Conservation (phyloP, 495 filamentous ascomycete genomes). For the Filosporella fistucella region DNA sequence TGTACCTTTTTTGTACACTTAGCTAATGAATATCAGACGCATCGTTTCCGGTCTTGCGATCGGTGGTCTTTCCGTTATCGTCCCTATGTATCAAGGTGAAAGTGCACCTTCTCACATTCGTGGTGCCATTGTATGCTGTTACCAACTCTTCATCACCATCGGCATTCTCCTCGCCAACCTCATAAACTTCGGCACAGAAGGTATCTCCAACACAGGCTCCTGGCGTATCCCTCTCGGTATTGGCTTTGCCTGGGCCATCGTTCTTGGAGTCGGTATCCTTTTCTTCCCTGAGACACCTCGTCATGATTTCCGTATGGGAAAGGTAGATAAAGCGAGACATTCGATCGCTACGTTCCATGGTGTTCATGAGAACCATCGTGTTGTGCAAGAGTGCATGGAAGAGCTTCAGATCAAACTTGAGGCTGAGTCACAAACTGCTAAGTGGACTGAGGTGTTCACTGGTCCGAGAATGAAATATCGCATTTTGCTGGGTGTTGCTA, state of each 20-base stretch:
- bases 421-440: conserved; percentile 44
- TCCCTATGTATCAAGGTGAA: conserved; percentile 4
- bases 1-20: too few species aligned
- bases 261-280: conserved; percentile 65
- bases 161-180: conserved; percentile 78
- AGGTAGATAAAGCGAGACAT: conserved; percentile 55
- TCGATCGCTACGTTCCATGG: conserved; percentile 70
- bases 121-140: conserved; percentile 58
- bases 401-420: conserved; percentile 61
- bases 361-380: conserved; percentile 58
- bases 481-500: conserved; percentile 31
- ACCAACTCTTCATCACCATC: conserved; percentile 82
- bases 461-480: conserved; percentile 64
- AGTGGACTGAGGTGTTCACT: conserved; percentile 62
- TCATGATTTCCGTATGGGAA: conserved; percentile 59
- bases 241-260: conserved; percentile 67
- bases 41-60: not conserved
- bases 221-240: conserved; percentile 81
- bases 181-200: conserved; percentile 72
- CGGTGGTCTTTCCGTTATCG: not conserved
- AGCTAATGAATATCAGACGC: not conserved
- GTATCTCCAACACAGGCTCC: conserved; percentile 45
- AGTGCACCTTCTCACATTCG: conserved; percentile 55
- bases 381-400: conserved; percentile 62
- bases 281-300: conserved; percentile 70